Percentiles rank a stretch among this genome's conserved stretches.
Conservation (phyloP, 225 moss, liverwort and hornwort species). For the Physcomitrellopsis africana region DNA sequence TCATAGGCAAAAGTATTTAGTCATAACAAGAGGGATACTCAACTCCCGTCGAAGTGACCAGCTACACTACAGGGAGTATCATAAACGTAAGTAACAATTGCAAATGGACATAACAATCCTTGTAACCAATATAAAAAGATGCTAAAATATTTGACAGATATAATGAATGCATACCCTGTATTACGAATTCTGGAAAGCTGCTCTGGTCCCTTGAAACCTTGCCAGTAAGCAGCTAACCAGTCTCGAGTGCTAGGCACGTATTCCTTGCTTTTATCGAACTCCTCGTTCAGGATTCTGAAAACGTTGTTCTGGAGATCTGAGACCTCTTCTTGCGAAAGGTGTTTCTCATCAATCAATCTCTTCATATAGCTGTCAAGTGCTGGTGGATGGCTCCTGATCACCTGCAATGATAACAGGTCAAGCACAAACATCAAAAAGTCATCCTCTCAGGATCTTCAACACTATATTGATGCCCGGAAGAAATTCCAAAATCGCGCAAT, state of each 20-base stretch:
- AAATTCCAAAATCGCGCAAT: not conserved
- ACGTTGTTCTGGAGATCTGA: slow-evolving; percentile 80
- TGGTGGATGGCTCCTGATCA: slow-evolving; percentile 86
- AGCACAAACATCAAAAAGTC: not conserved
- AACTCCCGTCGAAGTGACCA: slow-evolving; percentile 5
- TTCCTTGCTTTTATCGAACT: slow-evolving; percentile 86
- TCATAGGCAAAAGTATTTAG: not conserved
- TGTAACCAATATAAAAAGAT: not conserved
- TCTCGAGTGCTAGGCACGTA: slow-evolving; percentile 95
- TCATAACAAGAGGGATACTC: not conserved
- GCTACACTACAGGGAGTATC: not conserved
- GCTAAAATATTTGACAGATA: not conserved
- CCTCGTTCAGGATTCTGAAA: slow-evolving; percentile 77
- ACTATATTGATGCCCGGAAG: not conserved
- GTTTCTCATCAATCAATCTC: slow-evolving; percentile 72
- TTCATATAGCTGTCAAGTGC: slow-evolving; percentile 82
- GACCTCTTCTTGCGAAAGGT: slow-evolving; percentile 68
- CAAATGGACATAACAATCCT: not conserved
- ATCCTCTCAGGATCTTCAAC: slow-evolving; percentile 5
- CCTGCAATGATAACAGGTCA: slow-evolving; percentile 51
- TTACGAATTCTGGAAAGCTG: slow-evolving; percentile 92
- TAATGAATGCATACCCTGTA: slow-evolving; percentile 70
- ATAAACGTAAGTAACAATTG: slow-evolving; percentile 10
- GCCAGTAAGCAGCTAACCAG: slow-evolving; percentile 98
- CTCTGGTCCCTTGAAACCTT: slow-evolving; percentile 97